Conservation (phyloP, 1,284 basidiomycete species). For the Cryptococcus floricola region DNA sequence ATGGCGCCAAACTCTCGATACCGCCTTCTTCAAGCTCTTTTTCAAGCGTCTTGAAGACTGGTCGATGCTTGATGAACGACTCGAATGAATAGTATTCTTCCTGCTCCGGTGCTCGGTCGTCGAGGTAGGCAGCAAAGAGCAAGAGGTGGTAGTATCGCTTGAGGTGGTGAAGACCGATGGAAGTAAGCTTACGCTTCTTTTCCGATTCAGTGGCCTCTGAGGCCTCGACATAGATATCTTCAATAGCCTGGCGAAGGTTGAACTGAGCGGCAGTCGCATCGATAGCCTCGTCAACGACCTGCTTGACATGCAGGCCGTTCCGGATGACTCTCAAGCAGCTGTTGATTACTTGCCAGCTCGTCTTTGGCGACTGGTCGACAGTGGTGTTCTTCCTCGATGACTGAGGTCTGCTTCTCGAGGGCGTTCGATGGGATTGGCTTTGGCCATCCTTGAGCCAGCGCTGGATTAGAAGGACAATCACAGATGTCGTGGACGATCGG, state of each 20-base stretch:
- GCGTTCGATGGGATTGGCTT: constrained; percentile 1
- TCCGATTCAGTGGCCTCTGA: constrained; percentile 72
- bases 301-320: constrained; percentile 82
- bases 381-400: constrained; percentile 8
- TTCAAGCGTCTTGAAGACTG: constrained; percentile 95
- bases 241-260: constrained; percentile 83
- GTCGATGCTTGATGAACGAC: constrained; percentile 72
- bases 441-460: constrained; percentile 65
- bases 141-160: constrained; percentile 86
- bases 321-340: constrained; percentile 83
- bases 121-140: constrained; percentile 90
- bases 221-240: constrained; percentile 62
- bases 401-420: constrained; percentile 9
- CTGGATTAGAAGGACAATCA: constrained; percentile 80
- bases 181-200: constrained; percentile 60
- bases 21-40: constrained; percentile 82
- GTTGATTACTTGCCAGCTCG: constrained; percentile 63
- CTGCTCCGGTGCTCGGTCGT: constrained; percentile 76
- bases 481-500: constrained; percentile 84
- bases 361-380: constrained; percentile 17
- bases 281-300: constrained; percentile 82
- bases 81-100: constrained; percentile 73
- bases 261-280: constrained; percentile 80
- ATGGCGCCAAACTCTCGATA: constrained; percentile 74
- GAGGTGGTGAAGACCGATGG: constrained; percentile 67